Evolutionary conservation across 2,329 filamentous ascomycete genomes (phyloP), one percentile per base, ranked within the genome.

Genomic region (Trematosphaeria pertusa): DNA sequence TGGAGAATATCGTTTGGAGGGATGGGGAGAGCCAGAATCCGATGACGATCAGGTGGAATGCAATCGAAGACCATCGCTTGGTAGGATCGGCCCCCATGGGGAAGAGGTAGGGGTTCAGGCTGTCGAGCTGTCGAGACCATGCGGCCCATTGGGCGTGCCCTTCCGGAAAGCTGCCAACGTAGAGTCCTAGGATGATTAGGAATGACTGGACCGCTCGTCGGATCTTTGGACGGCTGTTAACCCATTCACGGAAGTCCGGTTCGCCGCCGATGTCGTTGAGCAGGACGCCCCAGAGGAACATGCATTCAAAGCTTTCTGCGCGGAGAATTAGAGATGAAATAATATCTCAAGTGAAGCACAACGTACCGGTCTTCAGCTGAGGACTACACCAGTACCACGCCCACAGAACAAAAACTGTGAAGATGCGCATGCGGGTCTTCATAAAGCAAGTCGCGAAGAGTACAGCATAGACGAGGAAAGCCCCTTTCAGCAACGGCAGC

Each of bases 301-400:
- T 78, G 46, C 76, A 73, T 48, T 79, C 78, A 52, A 82, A 81
- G 0, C 79, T 82, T 73, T 82, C 79, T 80, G 42, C 4, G 11
- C 1, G 7, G n/a, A n/a, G n/a, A n/a, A n/a, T n/a, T n/a, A n/a
- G n/a, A n/a, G n/a, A n/a, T n/a, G n/a, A n/a, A n/a, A n/a, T n/a
- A n/a, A n/a, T n/a, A n/a, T n/a, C n/a, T n/a, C n/a, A n/a, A n/a
- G n/a, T n/a, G n/a, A n/a, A n/a, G n/a, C n/a, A n/a, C 12, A 12
- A 41, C 5, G 9, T 12, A 37, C 78, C 78, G 33, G 74, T 77
- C 45, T 78, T 64, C 10, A 70, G 67, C n/a, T 66, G 66, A 5
- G 64, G 69, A 51, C 78, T 74, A 56, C 78, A 72, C 59, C 78
- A 75, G 63, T 77, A 81, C 65, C 81, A 82, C 8, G 71, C 37